phyloP scores from a whole-genome alignment of 768 basidiomycete species.

The Xanthoconium purpureum region DNA sequence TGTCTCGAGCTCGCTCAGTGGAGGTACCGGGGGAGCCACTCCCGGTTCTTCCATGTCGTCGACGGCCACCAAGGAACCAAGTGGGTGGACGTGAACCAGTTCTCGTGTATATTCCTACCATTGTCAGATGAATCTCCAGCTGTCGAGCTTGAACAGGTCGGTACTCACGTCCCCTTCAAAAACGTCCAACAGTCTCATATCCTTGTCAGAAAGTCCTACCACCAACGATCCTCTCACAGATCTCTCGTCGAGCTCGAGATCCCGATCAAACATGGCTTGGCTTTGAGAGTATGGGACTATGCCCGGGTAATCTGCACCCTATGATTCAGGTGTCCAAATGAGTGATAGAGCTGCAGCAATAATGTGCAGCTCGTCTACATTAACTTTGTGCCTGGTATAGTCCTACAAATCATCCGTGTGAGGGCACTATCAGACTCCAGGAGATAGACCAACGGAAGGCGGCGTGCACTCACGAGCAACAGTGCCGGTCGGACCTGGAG shows the following conservation, averaged over 20 bases:
- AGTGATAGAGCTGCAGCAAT: background rate
- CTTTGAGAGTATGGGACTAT: conserved; percentile 61
- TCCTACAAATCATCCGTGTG: conserved; percentile 41
- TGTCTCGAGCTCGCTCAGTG: conserved; percentile 30
- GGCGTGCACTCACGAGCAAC: conserved; percentile 50
- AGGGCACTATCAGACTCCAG: background rate
- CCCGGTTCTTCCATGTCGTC: conserved; percentile 19
- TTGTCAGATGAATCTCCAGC: background rate
- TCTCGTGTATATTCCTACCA: conserved; percentile 69
- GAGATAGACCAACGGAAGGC: too few relatives aligned
- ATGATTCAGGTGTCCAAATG: conserved; percentile 4
- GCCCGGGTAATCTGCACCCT: conserved; percentile 81
- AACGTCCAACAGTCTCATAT: conserved; percentile 66
- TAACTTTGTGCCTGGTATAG: conserved; percentile 78
- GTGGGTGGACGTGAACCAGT: conserved; percentile 51
- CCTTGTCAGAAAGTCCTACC: conserved; percentile 58
- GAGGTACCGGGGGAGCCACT: conserved; percentile 42
- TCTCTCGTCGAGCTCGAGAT: conserved; percentile 57
- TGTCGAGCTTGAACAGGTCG: background rate
- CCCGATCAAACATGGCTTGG: conserved; percentile 42
- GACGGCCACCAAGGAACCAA: conserved; percentile 43
- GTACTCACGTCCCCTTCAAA: conserved; percentile 77
- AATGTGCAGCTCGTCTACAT: conserved; percentile 36
- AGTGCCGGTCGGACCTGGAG: conserved; percentile 73
- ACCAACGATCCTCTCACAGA: conserved; percentile 81